These are phyloP conservation scores for Hibiscus trionum DNA, from an alignment of 345 rosid genomes.

Conservation along the genomic window DNA sequence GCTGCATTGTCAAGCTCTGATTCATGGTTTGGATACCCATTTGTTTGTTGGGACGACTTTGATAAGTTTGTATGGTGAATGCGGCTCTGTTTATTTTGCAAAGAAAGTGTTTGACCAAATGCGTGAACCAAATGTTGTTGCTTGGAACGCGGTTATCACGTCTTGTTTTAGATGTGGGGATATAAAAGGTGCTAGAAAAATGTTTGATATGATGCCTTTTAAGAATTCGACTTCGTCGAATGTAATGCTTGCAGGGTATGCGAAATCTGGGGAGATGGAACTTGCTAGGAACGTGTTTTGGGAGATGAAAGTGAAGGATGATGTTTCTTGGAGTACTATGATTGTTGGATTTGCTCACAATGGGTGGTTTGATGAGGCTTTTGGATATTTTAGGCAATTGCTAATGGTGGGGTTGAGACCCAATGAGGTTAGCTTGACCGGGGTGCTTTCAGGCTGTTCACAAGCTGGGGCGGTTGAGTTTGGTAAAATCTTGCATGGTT, in stretches of 20 bases:
- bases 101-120: constrained; percentile 51
- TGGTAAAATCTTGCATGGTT: constrained; percentile 31
- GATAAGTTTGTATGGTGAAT: constrained; percentile 56
- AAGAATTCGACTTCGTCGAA: constrained; percentile 63
- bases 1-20: constrained; percentile 45
- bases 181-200: constrained; percentile 19
- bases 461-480: constrained; percentile 32
- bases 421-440: constrained; percentile 46
- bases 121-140: constrained; percentile 38
- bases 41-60: constrained; percentile 50
- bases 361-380: constrained; percentile 37
- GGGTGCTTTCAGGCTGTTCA: constrained; percentile 36
- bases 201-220: constrained; percentile 33
- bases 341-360: constrained; percentile 44
- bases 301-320: constrained; percentile 43
- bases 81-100: constrained; percentile 33
- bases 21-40: constrained; percentile 39
- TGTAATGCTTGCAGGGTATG: constrained; percentile 49
- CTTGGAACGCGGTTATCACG: constrained; percentile 48
- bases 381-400: constrained; percentile 41
- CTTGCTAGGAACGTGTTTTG: constrained; percentile 28
- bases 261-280: constrained; percentile 14
- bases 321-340: constrained; percentile 61
- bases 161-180: constrained; percentile 34
- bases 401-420: constrained; percentile 5